Base-by-base conservation (phyloP, 2,329 filamentous ascomycete genomes). In the Leptographium procerum region DNA sequence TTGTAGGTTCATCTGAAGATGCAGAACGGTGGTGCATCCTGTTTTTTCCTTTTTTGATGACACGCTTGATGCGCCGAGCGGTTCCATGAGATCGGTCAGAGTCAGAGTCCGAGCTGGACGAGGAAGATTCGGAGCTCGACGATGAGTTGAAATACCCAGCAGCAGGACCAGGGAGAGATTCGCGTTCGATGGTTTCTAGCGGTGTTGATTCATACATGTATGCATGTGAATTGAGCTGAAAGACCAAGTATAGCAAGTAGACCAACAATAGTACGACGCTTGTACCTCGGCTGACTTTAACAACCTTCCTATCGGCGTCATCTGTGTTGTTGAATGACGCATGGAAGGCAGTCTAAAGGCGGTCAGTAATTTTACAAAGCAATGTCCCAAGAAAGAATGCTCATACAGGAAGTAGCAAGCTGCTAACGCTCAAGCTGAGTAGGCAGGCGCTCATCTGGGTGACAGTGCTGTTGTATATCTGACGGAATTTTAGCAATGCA, bases 281-380 rank as follows among this genome's bases (percentile, higher is more conserved):
- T 1, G 88, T 90, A 57, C 87, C 87, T 55, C 88, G 83, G 69
- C 87, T 91, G 66, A 92, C 85, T 66, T 86, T 80, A 50, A 92
- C 70, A 0, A 87, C 87, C 50, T 82, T 77, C 2, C 67, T 70
- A 59, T 86, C 80, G 5, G 85, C 84, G n/a, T 75, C 72, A 1
- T 70, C 68, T 10, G 72, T 72, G 61, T 80, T 73, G n/a, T 73
- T 79, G 70, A 89, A 92, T 0, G 86, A 87, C 13, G 86, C 85
- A 66, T 89, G 85, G 86, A 77, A 77, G 2, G 75, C 73, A 0
- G 75, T 76, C 69, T 75, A 22, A 54, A n/a, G 9, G 19, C 9
- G 3, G 13, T 28, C 13, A 48, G 45, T 48, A 26, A 26, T 3
- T n/a, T 6, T 22, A 6, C 7, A 8, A 19, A 19, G 40, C 10